Evolutionary conservation across 768 basidiomycete genomes (phyloP), one percentile per base, ranked within the genome.

Genomic region (Cyclocybe aegerita): DNA sequence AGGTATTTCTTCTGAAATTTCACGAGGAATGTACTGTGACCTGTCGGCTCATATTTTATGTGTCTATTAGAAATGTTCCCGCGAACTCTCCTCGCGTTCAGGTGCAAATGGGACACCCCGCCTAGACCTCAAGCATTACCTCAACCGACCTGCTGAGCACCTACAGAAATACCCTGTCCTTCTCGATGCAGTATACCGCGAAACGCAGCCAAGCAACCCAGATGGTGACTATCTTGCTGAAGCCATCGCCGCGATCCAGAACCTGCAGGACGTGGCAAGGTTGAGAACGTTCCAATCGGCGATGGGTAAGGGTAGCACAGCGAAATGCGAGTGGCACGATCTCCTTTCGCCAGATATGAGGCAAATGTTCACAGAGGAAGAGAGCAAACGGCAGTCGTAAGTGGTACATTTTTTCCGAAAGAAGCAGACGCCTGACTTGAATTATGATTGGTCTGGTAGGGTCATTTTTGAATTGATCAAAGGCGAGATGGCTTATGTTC

Each of bases 401-500:
- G 90, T 70, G n/a, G 5, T 33, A 2, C 33, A 15, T 23, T 23
- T 23, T 23, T 23, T 23, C 5, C 23, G 23, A 23, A 23, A 23
- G 23, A 23, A 23, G 23, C 23, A 23, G 23, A 23, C 23, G 23
- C 23, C 23, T 23, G 23, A 23, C 0, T 23, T 23, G 23, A 23
- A 23, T 23, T 23, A 23, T 5, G 23, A 23, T 23, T 23, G 29
- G 2, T 15, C 35, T 51, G 39, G 33, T 58, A 94, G 92, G 43
- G 83, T 90, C 57, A 94, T 97, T 41, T 98, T 96, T 61, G 94
- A 98, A 70, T 70, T 97, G 50, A 96, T 98, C 67, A 90, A 96
- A 64, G 89, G 89, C 52, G 94, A 98, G 70, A 98, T 98, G 93
- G 82, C 84, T 17, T 97, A 96, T 65, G 94, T 96, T n/a, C 89